Base-by-base conservation (phyloP, 352 stramenopile genomes). In the Phytophthora capsici region DNA sequence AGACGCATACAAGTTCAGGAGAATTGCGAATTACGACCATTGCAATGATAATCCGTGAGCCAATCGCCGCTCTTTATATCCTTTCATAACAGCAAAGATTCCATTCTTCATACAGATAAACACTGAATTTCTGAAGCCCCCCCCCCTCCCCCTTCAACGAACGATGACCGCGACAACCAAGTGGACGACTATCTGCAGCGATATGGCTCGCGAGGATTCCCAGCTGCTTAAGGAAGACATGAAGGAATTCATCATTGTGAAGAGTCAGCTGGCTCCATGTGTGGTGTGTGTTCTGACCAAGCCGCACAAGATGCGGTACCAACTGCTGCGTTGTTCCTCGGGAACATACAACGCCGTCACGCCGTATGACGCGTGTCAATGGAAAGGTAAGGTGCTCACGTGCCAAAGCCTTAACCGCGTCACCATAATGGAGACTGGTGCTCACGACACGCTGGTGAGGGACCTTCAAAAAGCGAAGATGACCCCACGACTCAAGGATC, bases 301-400 rank as follows among this genome's bases (percentile, higher is more conserved):
- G 36, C 36, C 36, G 13, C 36, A 41, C 8, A 41, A 41, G 36
- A 41, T 41, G 36, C 13, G 36, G 19, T 41, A 41, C 36, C 36
- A 46, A 17, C 17, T 25, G 40, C 17, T 46, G 5, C 38, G 19
- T 10, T 40, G 34, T 19, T 55, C 30, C 4, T 55, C 32, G n/a
- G 48, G 34, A 55, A 55, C 48, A 45, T 55, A 32, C 48, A 44
- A 55, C 20, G 48, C 17, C 2, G 30, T 9, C 1, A 34, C 32
- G 10, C 32, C 48, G 17, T 45, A 45, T 55, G 30, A 36, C 13
- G 32, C 48, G 2, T 55, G 48, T 16, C 30, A 12, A 14, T 45
- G 48, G 32, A 20, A 10, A 14, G 48, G 17, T 7, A 32, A 32
- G 26, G 10, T 32, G 12, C 32, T 55, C 8, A 55, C 48, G 0